Percentiles rank a stretch among this genome's conserved stretches.
phyloP scores from a whole-genome alignment of 805 yeast genomes.

The Kodamaea lidongshanica region DNA sequence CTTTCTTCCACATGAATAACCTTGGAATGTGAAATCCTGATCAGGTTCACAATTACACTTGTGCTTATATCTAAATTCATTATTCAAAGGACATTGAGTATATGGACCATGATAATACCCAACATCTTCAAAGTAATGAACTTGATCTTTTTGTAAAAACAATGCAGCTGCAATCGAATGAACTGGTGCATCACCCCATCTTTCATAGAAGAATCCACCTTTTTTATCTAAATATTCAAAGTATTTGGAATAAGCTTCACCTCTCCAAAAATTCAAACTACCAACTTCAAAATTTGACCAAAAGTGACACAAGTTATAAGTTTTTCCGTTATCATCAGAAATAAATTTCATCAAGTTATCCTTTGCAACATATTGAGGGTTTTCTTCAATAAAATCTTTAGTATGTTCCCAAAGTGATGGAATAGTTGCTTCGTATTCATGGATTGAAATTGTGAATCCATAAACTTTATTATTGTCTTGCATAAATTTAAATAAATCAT shows the following conservation, averaged over 20 bases:
- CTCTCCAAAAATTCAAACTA: constrained; percentile 66
- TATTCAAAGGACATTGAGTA: constrained; percentile 71
- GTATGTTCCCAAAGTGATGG: constrained; percentile 77
- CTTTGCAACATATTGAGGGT: constrained; percentile 56
- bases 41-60: constrained; percentile 70
- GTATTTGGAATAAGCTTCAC: constrained; percentile 61
- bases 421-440: constrained; percentile 79
- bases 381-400: constrained; percentile 55
- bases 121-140: constrained; percentile 77
- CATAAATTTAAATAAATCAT: constrained; percentile 81
- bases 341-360: constrained; percentile 66
- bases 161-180: constrained; percentile 84
- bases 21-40: constrained; percentile 67
- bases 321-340: constrained; percentile 59
- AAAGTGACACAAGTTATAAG: constrained; percentile 79
- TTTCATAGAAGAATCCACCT: constrained; percentile 86
- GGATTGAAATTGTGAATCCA: constrained; percentile 79
- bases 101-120: constrained; percentile 83
- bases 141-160: constrained; percentile 60
- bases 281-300: constrained; percentile 91
- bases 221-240: constrained; percentile 68
- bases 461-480: constrained; percentile 70
- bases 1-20: constrained; percentile 27
- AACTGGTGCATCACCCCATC: constrained; percentile 95
- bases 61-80: constrained; percentile 45